A percentile compares a stretch with the other conserved stretches of the same genome.
Conservation (phyloP, 148 eudicot species). For the Amaranthus hypochondriacus region DNA sequence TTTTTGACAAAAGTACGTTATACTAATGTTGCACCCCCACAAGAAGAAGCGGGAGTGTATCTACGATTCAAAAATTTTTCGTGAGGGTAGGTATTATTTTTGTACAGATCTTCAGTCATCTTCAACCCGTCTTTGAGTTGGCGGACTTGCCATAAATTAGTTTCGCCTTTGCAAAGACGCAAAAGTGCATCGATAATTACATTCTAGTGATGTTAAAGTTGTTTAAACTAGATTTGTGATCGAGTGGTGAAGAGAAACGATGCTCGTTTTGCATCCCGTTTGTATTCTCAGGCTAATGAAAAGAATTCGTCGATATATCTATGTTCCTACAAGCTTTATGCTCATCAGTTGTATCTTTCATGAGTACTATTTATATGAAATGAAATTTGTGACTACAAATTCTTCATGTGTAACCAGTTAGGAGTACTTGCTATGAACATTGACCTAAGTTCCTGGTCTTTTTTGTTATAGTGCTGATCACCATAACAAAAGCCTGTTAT, state of each 20-base stretch:
- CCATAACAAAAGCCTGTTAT: no score
- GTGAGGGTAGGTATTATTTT: slow-evolving; percentile 21
- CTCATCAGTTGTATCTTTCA: not conserved
- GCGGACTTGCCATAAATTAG: slow-evolving; percentile 1
- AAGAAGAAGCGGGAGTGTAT: slow-evolving; percentile 14
- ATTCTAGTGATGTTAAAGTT: slow-evolving; percentile 1
- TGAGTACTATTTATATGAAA: not conserved
- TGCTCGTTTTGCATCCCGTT: not conserved
- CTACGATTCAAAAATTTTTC: slow-evolving; percentile 6
- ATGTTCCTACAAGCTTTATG: not conserved
- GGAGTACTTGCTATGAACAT: no score
- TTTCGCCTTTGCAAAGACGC: slow-evolving; percentile 19
- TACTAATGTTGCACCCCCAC: slow-evolving; percentile 16
- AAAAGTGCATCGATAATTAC: slow-evolving; percentile 4
- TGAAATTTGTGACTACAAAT: not conserved
- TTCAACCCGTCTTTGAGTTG: slow-evolving; percentile 1
- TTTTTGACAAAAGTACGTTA: slow-evolving; percentile 2
- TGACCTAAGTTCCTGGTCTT: no score
- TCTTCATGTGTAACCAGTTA: no score
- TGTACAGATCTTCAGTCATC: slow-evolving; percentile 27
- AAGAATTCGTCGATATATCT: not conserved
- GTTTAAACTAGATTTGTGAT: not conserved
- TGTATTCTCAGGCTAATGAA: slow-evolving; percentile 4
- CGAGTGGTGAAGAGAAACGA: not conserved
- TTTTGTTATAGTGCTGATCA: no score